These are phyloP conservation scores for Aspergillus alliaceus DNA, from an alignment of 2,329 filamentous ascomycete genomes.

Conservation along the genomic window DNA sequence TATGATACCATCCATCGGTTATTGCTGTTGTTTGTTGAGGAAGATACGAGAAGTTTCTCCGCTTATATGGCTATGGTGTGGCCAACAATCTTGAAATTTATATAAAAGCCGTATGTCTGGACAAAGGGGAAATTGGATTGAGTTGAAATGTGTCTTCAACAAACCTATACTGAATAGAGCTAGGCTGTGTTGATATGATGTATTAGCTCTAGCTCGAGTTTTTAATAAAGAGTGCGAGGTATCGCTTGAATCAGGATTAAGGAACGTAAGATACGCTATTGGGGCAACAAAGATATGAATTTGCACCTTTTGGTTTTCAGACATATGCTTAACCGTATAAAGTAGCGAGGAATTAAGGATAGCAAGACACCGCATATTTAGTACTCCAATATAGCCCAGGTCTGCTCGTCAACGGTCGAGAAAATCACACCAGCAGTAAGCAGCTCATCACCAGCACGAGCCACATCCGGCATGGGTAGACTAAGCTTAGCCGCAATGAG, in stretches of 20 bases:
- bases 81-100: background rate
- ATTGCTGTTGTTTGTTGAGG: background rate
- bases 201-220: background rate
- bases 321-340: background rate
- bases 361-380: constrained; percentile 4
- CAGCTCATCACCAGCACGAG: constrained; percentile 79
- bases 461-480: constrained; percentile 68
- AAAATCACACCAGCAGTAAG: constrained; percentile 73
- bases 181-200: background rate
- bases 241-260: background rate
- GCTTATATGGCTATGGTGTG: background rate
- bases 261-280: background rate
- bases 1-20: background rate
- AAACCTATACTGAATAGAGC: background rate
- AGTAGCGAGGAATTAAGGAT: background rate
- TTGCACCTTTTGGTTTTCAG: background rate
- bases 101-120: background rate
- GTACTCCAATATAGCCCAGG: constrained; percentile 79
- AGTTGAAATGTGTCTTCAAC: background rate
- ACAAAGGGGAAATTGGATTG: background rate
- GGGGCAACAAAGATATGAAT: background rate
- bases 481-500: constrained; percentile 67
- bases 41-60: too few relatives aligned
- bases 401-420: constrained; percentile 89
- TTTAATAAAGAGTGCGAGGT: too few relatives aligned